Evolutionary conservation across 208 protist genomes (phyloP).

Genomic region (Plasmodiophora brassicae): DNA sequence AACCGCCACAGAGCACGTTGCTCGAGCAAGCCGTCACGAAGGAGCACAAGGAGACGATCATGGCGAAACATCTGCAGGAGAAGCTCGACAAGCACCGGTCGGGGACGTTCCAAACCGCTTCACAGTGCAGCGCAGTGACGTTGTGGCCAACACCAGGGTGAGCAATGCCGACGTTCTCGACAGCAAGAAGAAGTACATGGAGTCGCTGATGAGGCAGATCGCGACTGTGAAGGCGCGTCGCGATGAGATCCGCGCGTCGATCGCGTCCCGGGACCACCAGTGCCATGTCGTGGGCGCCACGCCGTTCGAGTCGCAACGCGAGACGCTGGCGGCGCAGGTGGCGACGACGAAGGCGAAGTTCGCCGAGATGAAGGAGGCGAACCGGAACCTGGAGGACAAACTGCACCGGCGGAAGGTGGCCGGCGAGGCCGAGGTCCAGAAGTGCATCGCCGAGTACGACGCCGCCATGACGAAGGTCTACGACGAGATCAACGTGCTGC

Average conservation of each 20-base stretch:
- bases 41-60: conserved; percentile 25
- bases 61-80: not conserved
- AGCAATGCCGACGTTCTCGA: not conserved
- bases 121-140: not conserved
- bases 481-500: not conserved
- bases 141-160: not conserved
- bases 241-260: not conserved
- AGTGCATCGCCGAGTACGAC: not conserved
- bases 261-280: not conserved
- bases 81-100: not conserved
- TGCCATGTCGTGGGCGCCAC: too few species aligned
- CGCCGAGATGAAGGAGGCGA: not conserved
- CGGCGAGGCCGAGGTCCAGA: not conserved
- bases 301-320: too few species aligned
- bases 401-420: not conserved
- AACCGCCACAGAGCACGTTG: not conserved
- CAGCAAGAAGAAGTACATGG: conserved; percentile 20
- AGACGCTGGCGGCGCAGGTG: not conserved
- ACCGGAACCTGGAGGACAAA: not conserved
- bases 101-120: not conserved
- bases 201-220: not conserved
- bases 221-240: not conserved
- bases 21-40: not conserved
- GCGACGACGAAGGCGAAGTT: not conserved
- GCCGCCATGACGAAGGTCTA: not conserved